phyloP scores from a whole-genome alignment of 306 rosid genomes.

The Cicer chorassanicum region DNA sequence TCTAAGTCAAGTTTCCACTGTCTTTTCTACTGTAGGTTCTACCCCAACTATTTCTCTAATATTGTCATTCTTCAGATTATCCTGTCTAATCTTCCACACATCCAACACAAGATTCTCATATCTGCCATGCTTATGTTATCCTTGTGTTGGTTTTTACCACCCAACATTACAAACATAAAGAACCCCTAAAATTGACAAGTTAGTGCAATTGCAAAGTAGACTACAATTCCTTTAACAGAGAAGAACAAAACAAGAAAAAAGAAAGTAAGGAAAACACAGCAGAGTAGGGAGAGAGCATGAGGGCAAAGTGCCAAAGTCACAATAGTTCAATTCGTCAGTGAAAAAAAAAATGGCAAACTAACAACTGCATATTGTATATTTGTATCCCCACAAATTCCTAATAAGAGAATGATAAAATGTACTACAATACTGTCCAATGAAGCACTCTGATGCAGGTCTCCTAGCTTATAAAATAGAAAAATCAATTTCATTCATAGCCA shows the following conservation, averaged over 20 bases:
- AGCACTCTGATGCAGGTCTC: neutral
- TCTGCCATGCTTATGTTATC: no score
- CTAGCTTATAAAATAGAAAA: neutral
- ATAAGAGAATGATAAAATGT: neutral
- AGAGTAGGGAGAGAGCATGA: neutral
- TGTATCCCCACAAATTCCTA: no score
- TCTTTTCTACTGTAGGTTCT: no score
- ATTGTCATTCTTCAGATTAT: no score
- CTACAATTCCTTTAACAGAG: neutral
- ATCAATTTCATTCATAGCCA: neutral
- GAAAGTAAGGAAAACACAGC: neutral
- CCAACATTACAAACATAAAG: neutral
- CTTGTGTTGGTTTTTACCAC: no score
- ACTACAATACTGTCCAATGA: neutral
- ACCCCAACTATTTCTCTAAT: no score
- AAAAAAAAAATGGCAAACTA: no score
- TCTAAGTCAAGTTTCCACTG: no score
- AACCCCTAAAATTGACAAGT: conserved; percentile 20
- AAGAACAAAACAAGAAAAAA: neutral
- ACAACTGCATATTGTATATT: no score
- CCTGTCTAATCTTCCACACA: no score
- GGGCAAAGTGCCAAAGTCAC: neutral
- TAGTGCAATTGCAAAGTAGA: neutral
- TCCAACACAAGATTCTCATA: no score
- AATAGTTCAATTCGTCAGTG: neutral